Evolutionary conservation across 805 yeast genomes (phyloP), one percentile per base, ranked within the genome.

Genomic region (Debaryomyces castellii): DNA sequence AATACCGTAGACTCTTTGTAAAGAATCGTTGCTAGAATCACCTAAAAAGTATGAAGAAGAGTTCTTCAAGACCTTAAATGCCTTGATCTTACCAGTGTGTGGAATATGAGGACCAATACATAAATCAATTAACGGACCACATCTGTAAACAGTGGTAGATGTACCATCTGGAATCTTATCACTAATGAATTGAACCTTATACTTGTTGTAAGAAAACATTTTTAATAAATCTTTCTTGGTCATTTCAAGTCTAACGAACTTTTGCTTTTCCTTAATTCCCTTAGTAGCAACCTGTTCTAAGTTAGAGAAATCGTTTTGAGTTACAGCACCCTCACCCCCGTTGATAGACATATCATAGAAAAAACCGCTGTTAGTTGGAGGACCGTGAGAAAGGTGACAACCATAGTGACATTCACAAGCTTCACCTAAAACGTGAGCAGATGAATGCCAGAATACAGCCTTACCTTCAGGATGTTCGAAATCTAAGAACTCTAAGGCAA

Each of bases 101-200:
- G 97, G 97, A 52, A 94, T 85, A 66, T 94, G 99, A 40, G 99
- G 99, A 59, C 99, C 99, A 50, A 88, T 80, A 81, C 99, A 94
- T 67, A 94, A 80, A 71, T 94, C 99, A 60, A 94, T 94, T 67
- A 94, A 81, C 30, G 96, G 89, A 60, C 99, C 99, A 75, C 98
- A 92, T 74, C 97, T 83, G 76, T 94, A 94, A 43, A 94, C 98
- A 37, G 99, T 94, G 56, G 98, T 83, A 30, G 96, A 81, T 39
- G 96, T 89, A 34, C 95, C 96, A 69, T 94, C 99, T 54, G 97
- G 97, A 51, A 94, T 82, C 76, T 94, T 94, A 55, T 87, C 84
- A 54, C 77, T 71, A 59, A 94, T 91, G 59, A 92, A 79, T 59
- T 87, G 80, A 59, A 89, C 91, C 78, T 94, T 94, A 75, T 92